Evolutionary conservation across 345 rosid species (phyloP), one percentile per base, ranked within the genome.

Genomic region (Citrus unshiu): DNA sequence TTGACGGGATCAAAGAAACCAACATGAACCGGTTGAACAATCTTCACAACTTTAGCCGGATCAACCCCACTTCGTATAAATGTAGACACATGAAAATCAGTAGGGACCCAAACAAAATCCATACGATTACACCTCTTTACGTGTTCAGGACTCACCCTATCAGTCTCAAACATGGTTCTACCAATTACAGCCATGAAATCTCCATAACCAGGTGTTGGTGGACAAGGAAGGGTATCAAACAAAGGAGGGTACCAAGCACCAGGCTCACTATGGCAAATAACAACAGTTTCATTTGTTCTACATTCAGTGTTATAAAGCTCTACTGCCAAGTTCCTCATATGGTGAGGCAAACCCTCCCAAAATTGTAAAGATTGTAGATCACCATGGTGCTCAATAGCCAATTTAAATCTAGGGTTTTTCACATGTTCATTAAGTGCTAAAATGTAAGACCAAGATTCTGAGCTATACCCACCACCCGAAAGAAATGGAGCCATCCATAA

Each of bases 401-500:
- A 79, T 79, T 80, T 88, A 64, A 93, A 92, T 8, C 68, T 81
- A 6, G 91, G 86, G 81, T 66, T 68, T 73, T 75, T 83, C 62
- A 81, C 80, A 51, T 83, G 77, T 30, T 85, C 77, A 40, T 29
- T 71, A 51, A 95, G 90, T 19, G 95, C 89, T 81, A 87, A 75
- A 72, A 93, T 80, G 80, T 93, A 93, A 51, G 97, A 92, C 95
- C 94, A 93, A 39, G 98, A 90, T 79, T 95, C 98, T 59, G 97
- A 95, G 85, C 95, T 89, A 84, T 95, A 95, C 75, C 98, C 97
- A 78, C 98, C 98, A 63, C 97, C 93, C 3, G 98, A 93, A 73
- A 95, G 95, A 71, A 95, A 91, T 2, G 98, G 96, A 57, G 95
- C 97, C 97, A 93, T 93, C 95, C 98, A 95, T 71, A 91, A 82